Conservation (phyloP, 306 rosid genomes). For the Fragaria vesca region DNA sequence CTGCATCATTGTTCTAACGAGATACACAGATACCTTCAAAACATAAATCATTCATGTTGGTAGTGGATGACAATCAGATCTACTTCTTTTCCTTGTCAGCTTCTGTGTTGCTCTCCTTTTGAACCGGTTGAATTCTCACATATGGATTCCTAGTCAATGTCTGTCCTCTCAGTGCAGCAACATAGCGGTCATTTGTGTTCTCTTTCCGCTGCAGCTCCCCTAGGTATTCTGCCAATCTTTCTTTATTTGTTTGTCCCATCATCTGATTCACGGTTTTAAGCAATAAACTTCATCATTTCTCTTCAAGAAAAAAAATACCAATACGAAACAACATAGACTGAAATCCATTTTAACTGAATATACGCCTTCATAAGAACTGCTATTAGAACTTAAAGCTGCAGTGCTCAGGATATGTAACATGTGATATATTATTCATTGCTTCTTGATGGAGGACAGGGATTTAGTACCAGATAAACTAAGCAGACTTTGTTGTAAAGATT, state of each 20-base stretch:
- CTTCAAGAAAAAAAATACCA: not conserved
- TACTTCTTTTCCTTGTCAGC: constrained; percentile 42
- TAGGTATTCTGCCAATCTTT: constrained; percentile 76
- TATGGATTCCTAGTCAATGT: constrained; percentile 83
- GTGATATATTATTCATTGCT: not conserved
- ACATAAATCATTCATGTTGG: not conserved
- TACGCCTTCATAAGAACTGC: not conserved
- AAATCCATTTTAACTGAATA: not conserved
- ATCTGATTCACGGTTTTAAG: constrained; percentile 41
- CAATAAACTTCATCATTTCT: not conserved
- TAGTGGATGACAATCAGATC: not conserved
- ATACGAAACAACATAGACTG: not conserved
- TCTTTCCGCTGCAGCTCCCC: constrained; percentile 87
- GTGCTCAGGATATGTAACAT: not conserved
- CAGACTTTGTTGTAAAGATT: not conserved
- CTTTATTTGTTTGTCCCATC: constrained; percentile 82
- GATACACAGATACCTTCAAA: not conserved
- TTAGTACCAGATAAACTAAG: not conserved
- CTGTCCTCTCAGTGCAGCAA: constrained; percentile 82
- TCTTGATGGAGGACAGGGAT: not conserved
- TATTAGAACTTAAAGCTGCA: not conserved
- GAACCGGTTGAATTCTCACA: constrained; percentile 78
- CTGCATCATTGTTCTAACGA: not conserved
- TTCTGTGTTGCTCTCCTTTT: constrained; percentile 32
- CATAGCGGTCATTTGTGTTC: constrained; percentile 85